phyloP scores from a whole-genome alignment of 495 filamentous ascomycete species.

The Copromyces sp. region DNA sequence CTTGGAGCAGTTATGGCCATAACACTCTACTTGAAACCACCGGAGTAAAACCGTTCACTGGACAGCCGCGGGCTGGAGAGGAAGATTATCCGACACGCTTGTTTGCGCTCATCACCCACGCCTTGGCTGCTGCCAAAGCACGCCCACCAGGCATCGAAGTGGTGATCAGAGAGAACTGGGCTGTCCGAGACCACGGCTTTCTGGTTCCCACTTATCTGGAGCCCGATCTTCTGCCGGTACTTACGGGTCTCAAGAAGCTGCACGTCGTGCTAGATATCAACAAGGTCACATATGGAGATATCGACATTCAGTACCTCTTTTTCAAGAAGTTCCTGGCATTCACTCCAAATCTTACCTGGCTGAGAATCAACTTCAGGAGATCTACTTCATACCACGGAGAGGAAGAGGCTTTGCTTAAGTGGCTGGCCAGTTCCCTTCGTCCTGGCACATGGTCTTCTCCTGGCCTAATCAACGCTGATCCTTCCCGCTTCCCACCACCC shows the following conservation, averaged over 20 bases:
- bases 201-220: conserved; percentile 23
- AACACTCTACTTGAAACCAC: conserved; percentile 14
- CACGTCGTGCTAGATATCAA: conserved; percentile 19
- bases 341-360: conserved; percentile 22
- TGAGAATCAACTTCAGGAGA: conserved; percentile 26
- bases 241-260: conserved; percentile 25
- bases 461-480: background rate
- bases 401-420: background rate
- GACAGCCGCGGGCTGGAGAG: background rate
- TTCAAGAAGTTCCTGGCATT: conserved; percentile 19
- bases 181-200: conserved; percentile 21
- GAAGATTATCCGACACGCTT: conserved; percentile 10
- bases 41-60: background rate
- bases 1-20: conserved; percentile 28
- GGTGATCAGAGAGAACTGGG: conserved; percentile 17
- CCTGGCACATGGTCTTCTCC: background rate
- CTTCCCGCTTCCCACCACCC: background rate
- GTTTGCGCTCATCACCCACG: conserved; percentile 22
- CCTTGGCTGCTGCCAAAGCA: conserved; percentile 24
- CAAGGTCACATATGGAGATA: background rate
- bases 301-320: background rate
- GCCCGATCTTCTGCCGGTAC: conserved; percentile 15
- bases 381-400: background rate
- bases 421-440: background rate
- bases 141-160: conserved; percentile 29